phyloP scores from a whole-genome alignment of 1,284 basidiomycete species.

The Phellinidium pouzarii region DNA sequence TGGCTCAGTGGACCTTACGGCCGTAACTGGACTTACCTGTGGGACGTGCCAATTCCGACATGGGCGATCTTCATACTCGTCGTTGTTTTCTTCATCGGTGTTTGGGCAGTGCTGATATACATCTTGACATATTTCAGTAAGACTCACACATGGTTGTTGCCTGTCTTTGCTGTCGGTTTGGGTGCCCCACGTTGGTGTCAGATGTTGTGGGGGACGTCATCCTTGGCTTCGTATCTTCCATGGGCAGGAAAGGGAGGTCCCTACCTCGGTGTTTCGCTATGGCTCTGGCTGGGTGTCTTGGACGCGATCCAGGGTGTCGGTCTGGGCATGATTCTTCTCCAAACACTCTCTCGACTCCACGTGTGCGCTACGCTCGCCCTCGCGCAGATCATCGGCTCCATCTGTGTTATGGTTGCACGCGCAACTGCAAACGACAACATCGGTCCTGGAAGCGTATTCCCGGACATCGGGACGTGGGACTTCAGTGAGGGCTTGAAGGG shows the following conservation, averaged over 20 bases:
- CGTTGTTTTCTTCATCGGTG: constrained; percentile 75
- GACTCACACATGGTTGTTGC: constrained; percentile 88
- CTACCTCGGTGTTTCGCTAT: constrained; percentile 80
- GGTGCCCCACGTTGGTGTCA: constrained; percentile 92
- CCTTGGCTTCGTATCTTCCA: constrained; percentile 82
- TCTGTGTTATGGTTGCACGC: constrained; percentile 81
- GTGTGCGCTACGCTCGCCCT: constrained; percentile 88
- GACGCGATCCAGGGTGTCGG: constrained; percentile 92
- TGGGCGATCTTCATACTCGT: constrained; percentile 80
- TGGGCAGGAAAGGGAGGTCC: constrained; percentile 83
- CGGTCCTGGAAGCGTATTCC: constrained; percentile 85
- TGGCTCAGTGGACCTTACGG: constrained; percentile 92
- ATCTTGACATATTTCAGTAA: constrained; percentile 83
- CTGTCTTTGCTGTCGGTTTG: constrained; percentile 89
- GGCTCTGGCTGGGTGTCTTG: constrained; percentile 91
- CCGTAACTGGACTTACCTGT: constrained; percentile 90
- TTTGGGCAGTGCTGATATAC: constrained; percentile 73
- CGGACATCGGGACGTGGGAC: constrained; percentile 86
- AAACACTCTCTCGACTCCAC: constrained; percentile 86
- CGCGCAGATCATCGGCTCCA: constrained; percentile 74
- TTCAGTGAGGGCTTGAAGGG: constrained; percentile 61
- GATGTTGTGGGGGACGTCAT: constrained; percentile 85
- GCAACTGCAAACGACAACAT: constrained; percentile 79
- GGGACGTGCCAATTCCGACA: constrained; percentile 76
- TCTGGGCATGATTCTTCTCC: constrained; percentile 88